These are phyloP conservation scores for Leucoagaricus sp. DNA, from an alignment of 1,284 basidiomycete species.

Conservation along the genomic window DNA sequence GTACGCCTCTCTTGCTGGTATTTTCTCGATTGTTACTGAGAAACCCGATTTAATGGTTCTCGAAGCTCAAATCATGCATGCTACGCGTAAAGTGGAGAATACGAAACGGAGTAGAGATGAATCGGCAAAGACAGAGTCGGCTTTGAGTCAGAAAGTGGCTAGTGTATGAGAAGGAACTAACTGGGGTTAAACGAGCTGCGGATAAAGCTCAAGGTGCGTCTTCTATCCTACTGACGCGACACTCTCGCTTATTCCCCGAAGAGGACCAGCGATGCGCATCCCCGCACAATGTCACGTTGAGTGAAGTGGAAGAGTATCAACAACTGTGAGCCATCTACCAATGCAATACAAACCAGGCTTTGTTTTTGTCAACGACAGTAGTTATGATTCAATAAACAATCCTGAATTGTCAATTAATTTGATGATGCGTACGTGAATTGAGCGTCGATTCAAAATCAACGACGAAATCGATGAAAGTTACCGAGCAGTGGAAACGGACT, in stretches of 20 bases:
- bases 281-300: constrained; percentile 76
- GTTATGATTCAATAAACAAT: too few species aligned
- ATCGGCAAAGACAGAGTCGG: constrained; percentile 68
- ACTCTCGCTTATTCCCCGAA: constrained; percentile 25
- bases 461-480: too few species aligned
- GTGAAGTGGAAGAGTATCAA: constrained; percentile 88
- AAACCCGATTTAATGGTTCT: constrained; percentile 78
- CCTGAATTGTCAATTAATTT: too few species aligned
- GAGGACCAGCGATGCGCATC: constrained; percentile 79
- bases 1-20: constrained; percentile 38
- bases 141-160: constrained; percentile 63
- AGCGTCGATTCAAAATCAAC: too few species aligned
- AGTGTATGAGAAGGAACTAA: constrained; percentile 66
- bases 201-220: constrained; percentile 74
- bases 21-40: not conserved
- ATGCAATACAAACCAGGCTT: too few species aligned
- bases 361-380: too few species aligned
- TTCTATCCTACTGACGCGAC: not conserved
- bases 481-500: too few species aligned
- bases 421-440: too few species aligned
- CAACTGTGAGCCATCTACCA: constrained; percentile 77
- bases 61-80: constrained; percentile 88
- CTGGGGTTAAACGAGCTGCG: constrained; percentile 68
- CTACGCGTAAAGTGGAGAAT: constrained; percentile 76
- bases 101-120: constrained; percentile 65